Conservation (phyloP, 148 eudicot genomes). For the Fagopyrum homotropicum region DNA sequence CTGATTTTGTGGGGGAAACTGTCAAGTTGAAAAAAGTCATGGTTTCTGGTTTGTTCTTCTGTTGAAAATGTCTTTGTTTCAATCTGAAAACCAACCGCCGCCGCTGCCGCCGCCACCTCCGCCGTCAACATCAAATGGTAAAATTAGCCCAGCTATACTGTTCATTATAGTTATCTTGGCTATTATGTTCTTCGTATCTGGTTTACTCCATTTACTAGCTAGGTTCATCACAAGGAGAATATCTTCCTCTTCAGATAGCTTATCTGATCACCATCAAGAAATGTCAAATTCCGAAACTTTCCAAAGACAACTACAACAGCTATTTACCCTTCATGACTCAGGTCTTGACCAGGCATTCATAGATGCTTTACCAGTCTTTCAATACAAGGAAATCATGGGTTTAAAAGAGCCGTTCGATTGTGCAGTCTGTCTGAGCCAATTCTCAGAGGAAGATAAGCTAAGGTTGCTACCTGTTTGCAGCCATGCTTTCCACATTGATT, state of each 20-base stretch:
- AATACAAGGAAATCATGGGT: conserved; percentile 60
- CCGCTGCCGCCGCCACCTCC: conserved; percentile 1
- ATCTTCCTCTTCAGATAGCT: conserved; percentile 32
- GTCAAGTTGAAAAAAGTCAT: neutral
- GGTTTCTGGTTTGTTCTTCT: neutral
- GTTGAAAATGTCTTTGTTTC: neutral
- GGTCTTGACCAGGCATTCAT: conserved; percentile 80
- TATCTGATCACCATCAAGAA: conserved; percentile 39
- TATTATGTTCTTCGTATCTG: conserved; percentile 13
- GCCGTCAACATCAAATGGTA: neutral
- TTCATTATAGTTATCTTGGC: conserved; percentile 18
- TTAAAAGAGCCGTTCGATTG: conserved; percentile 84
- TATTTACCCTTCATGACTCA: conserved; percentile 71
- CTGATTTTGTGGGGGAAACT: neutral
- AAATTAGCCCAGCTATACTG: conserved; percentile 12
- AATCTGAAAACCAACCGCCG: neutral
- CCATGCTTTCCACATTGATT: conserved; percentile 87
- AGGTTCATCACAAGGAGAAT: conserved; percentile 34
- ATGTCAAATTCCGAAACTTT: conserved; percentile 35
- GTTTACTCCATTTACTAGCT: conserved; percentile 15
- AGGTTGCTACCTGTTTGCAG: conserved; percentile 74
- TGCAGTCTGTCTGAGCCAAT: conserved; percentile 84
- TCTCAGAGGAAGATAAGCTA: conserved; percentile 50
- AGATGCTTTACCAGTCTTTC: conserved; percentile 76
- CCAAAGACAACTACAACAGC: conserved; percentile 66